These are phyloP conservation scores for Candida yuanshanica DNA, from an alignment of 805 yeast species.

Conservation along the genomic window DNA sequence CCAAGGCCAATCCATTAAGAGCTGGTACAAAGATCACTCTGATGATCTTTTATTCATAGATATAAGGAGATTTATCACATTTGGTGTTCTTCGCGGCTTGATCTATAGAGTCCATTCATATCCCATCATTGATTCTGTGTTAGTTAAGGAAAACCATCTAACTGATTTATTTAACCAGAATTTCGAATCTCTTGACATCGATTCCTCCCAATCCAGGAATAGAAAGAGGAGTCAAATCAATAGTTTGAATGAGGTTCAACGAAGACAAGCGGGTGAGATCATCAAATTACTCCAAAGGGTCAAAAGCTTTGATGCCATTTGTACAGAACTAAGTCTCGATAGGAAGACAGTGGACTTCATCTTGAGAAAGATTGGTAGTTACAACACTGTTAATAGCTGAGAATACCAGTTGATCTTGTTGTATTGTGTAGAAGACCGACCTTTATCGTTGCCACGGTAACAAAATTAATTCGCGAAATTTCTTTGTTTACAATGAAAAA, in stretches of 20 bases:
- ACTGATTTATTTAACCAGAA: constrained; percentile 6
- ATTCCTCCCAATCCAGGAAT: neutral
- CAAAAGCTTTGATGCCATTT: constrained; percentile 58
- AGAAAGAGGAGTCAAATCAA: constrained; percentile 5
- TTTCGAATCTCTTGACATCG: neutral
- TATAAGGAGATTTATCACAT: constrained; percentile 75
- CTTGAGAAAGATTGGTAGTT: constrained; percentile 43
- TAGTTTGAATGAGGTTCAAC: constrained; percentile 13
- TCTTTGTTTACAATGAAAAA: neutral
- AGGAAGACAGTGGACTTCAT: constrained; percentile 47
- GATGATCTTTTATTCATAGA: constrained; percentile 61
- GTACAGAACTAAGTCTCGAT: constrained; percentile 60
- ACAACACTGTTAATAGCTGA: constrained; percentile 39
- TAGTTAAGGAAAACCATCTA: constrained; percentile 13
- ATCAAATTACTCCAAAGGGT: constrained; percentile 41
- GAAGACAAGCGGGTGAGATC: constrained; percentile 11
- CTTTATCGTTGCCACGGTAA: neutral
- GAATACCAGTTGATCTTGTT: too few relatives aligned
- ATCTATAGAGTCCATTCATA: constrained; percentile 76
- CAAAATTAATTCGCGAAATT: neutral
- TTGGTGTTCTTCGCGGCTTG: constrained; percentile 78
- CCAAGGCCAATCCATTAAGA: constrained; percentile 70
- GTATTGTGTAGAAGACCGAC: too few relatives aligned
- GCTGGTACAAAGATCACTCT: constrained; percentile 73
- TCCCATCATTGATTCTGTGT: constrained; percentile 37